These are phyloP conservation scores for Penicillium expansum DNA, from an alignment of 2,329 filamentous ascomycete genomes.

Conservation along the genomic window DNA sequence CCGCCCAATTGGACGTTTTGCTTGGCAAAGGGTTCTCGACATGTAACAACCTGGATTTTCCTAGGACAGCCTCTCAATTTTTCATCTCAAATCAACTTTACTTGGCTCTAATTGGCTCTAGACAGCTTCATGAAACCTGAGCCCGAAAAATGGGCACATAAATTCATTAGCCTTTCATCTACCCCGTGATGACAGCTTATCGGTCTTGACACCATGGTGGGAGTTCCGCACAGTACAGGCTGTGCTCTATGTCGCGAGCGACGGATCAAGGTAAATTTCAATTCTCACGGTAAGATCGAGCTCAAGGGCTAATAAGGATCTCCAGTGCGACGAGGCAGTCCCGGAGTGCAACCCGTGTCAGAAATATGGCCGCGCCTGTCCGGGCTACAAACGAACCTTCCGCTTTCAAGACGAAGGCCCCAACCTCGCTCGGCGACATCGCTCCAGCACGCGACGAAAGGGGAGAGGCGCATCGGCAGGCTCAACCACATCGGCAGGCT, in stretches of 20 bases:
- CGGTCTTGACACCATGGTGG: slow-evolving; percentile 34
- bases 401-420: slow-evolving; percentile 41
- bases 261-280: slow-evolving; percentile 36
- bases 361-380: slow-evolving; percentile 38
- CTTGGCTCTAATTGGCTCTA: neutral
- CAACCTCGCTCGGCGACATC: slow-evolving; percentile 33
- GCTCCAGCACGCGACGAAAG: slow-evolving; percentile 13
- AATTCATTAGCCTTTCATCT: neutral
- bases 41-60: neutral
- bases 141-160: slow-evolving; percentile 1
- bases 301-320: neutral
- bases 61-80: neutral
- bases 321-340: slow-evolving; percentile 46
- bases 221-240: slow-evolving; percentile 43
- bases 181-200: slow-evolving; percentile 2
- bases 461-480: slow-evolving; percentile 4
- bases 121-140: neutral
- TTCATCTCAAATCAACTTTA: neutral
- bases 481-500: neutral
- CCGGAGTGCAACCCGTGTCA: slow-evolving; percentile 41
- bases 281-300: neutral
- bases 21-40: neutral
- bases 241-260: slow-evolving; percentile 42
- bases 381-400: slow-evolving; percentile 35
- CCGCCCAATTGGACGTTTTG: neutral